Base-by-base conservation (phyloP, 2,329 filamentous ascomycete genomes). In the Penicillium expansum region DNA sequence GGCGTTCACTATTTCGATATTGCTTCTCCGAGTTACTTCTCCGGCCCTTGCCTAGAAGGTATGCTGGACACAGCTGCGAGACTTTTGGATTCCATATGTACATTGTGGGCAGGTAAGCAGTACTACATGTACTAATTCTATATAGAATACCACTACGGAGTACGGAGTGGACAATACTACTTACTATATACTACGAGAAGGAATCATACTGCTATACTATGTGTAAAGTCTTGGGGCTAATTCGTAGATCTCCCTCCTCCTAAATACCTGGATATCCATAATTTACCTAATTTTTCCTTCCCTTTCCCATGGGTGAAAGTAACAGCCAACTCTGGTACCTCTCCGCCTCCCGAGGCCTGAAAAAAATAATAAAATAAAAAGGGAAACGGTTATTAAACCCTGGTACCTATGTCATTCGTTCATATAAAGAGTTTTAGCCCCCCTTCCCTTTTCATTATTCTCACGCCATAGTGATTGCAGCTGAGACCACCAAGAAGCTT, bases 391-490 rank as follows among this genome's bases (percentile, higher is more conserved):
- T 22, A 20, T 38, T 38, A 29, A 29, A 27, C n/a, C 30, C 18
- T 11, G 16, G 45, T 38, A 20, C 45, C 29, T 52, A 27, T 52
- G 38, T 52, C 49, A 52, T 52, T 50, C 37, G 27, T 51, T 41
- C 37, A 47, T 63, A 62, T 60, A 65, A 63, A 59, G 43, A 38
- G 39, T 52, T 57, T 45, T 45, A 42, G 27, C 33, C 35, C 57
- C 47, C 49, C 58, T 24, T 43, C 41, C 14, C 22, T n/a, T 35
- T 52, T 44, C 39, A 33, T 48, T 33, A 32, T 38, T 63, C 63
- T 63, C 55, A 59, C 64, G 61, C 64, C 61, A 66, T 66, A 55
- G 49, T 42, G 20, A 38, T 38, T 52, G 8, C 22, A 20, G 52
- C 41, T 65, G 58, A 60, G 44, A 41, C 54, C 62, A 65, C 57